Percentiles rank a stretch among this genome's conserved stretches.
Evolutionary conservation across 192 early-diverging fungal genomes (phyloP).

Genomic region (Coemansia sp.): DNA sequence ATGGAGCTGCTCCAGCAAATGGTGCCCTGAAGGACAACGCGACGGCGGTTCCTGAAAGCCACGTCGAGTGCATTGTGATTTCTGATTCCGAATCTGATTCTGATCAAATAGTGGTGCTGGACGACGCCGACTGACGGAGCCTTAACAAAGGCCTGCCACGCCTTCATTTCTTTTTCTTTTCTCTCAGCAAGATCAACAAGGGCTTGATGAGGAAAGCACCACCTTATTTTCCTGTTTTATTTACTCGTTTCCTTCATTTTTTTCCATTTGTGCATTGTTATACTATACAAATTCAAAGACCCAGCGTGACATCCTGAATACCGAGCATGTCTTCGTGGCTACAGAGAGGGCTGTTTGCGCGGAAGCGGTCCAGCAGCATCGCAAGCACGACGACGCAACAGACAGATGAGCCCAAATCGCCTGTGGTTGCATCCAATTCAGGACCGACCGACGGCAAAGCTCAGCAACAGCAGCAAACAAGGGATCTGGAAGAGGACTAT

Average conservation of each 20-base stretch:
- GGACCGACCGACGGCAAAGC: not conserved
- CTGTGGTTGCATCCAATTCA: not conserved
- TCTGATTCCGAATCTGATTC: conserved; percentile 33
- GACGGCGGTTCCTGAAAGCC: no score
- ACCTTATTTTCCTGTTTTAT: not conserved
- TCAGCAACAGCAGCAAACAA: not conserved
- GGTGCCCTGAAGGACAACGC: no score
- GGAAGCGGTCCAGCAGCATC: not conserved
- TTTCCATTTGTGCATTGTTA: no score
- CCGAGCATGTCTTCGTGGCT: conserved; percentile 8
- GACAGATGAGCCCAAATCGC: not conserved
- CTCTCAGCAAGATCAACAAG: no score
- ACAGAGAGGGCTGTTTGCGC: conserved; percentile 6
- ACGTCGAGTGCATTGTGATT: conserved; percentile 4
- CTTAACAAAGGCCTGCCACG: no score
- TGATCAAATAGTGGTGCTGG: not conserved
- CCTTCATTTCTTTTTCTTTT: not conserved
- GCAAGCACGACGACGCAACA: conserved; percentile 4
- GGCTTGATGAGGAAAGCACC: no score
- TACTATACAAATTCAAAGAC: no score
- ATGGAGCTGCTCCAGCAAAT: no score
- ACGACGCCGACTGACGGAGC: not conserved
- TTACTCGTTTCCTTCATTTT: not conserved
- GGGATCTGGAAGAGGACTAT: not conserved
- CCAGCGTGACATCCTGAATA: no score